These are phyloP conservation scores for Suillus clintonianus DNA, from an alignment of 768 basidiomycete genomes.

Conservation along the genomic window DNA sequence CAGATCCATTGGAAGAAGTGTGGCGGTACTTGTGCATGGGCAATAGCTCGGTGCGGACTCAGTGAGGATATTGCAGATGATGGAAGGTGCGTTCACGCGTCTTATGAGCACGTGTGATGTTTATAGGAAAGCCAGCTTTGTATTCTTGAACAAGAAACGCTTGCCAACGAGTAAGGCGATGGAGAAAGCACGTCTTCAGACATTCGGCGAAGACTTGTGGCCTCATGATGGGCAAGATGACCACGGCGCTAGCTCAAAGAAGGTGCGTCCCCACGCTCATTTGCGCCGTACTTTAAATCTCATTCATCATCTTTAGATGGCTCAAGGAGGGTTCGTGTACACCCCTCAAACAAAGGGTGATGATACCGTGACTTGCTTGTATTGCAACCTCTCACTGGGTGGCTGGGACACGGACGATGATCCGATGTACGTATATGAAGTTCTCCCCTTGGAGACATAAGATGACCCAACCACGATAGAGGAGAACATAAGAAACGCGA, in stretches of 20 bases:
- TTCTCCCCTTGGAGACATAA: background rate
- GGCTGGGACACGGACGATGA: conserved; percentile 90
- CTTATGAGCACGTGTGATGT: background rate
- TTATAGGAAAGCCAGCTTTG: conserved; percentile 44
- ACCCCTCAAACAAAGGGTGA: conserved; percentile 68
- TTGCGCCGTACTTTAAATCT: background rate
- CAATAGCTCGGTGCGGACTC: conserved; percentile 72
- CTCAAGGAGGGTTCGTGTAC: conserved; percentile 85
- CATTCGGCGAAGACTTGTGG: conserved; percentile 78
- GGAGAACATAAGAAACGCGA: conserved; percentile 76
- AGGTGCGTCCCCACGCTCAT: conserved; percentile 40
- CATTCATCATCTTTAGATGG: conserved; percentile 57
- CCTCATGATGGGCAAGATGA: conserved; percentile 62
- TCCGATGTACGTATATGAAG: conserved; percentile 67
- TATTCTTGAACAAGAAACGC: conserved; percentile 58
- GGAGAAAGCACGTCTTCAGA: conserved; percentile 71
- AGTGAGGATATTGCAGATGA: conserved; percentile 55
- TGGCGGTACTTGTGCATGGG: conserved; percentile 74
- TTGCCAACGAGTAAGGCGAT: conserved; percentile 67
- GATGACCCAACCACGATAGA: conserved; percentile 36
- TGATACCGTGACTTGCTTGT: conserved; percentile 84
- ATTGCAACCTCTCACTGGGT: conserved; percentile 76
- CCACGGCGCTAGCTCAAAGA: conserved; percentile 72
- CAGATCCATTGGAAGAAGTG: conserved; percentile 79
- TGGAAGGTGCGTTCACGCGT: conserved; percentile 48